phyloP scores from a whole-genome alignment of 345 rosid genomes.

The Salix dunnii region DNA sequence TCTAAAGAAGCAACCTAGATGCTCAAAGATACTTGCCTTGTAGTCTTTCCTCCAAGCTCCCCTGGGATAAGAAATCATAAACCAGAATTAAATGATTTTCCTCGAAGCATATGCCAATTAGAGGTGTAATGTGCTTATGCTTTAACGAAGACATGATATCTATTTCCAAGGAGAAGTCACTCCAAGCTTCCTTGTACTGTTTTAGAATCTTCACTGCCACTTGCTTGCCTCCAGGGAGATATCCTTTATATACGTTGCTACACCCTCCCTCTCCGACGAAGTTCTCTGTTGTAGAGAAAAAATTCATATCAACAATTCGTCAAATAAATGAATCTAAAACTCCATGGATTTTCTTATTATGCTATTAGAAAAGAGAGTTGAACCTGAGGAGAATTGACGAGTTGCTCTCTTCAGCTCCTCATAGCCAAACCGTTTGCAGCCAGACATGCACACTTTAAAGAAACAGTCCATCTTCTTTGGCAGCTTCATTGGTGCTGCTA shows the following conservation, averaged over 20 bases:
- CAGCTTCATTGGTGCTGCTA: slow-evolving; percentile 10
- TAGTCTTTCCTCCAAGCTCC: slow-evolving; percentile 25
- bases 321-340: not conserved
- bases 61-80: slow-evolving; percentile 23
- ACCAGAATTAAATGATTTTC: slow-evolving; percentile 22
- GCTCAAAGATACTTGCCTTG: slow-evolving; percentile 10
- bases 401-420: slow-evolving; percentile 22
- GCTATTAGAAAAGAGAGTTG: not conserved
- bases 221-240: slow-evolving; percentile 14
- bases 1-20: not conserved
- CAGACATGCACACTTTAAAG: slow-evolving; percentile 1
- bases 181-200: slow-evolving; percentile 27
- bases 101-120: slow-evolving; percentile 25
- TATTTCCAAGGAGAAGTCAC: slow-evolving; percentile 26
- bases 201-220: slow-evolving; percentile 27
- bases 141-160: slow-evolving; percentile 21
- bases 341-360: not conserved
- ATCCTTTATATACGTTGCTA: slow-evolving; percentile 29
- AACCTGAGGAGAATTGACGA: slow-evolving; percentile 22
- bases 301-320: not conserved
- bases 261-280: slow-evolving; percentile 31
- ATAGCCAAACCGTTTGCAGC: slow-evolving; percentile 19
- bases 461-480: slow-evolving; percentile 7
- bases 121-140: slow-evolving; percentile 20
- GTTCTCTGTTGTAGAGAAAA: slow-evolving; percentile 8